Base-by-base conservation (phyloP, 2,329 filamentous ascomycete species). In the Eutypa lata region DNA sequence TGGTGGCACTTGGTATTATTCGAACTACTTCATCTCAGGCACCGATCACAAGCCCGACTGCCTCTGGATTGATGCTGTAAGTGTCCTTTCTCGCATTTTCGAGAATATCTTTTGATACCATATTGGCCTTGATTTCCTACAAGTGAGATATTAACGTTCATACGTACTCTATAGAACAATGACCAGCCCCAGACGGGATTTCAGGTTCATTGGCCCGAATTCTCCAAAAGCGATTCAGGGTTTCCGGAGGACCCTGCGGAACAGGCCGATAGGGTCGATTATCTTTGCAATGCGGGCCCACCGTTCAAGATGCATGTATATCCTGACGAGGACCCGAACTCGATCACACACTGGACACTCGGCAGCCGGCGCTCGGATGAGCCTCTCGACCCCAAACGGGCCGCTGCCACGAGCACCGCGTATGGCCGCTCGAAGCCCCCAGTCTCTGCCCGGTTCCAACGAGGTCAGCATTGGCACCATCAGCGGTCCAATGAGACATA, bases 181-280 rank as follows among this genome's bases (percentile, higher is more conserved):
- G 57, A 64, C 50, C 45, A 57, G 40, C 59, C 60, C n/a, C 57
- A 65, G 35, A 66, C 60, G 2, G 65, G 61, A 3, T 68, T 68
- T 48, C 66, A 69, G 43, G 48, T 67, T 5, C 65, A 67, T 58
- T 69, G 61, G 59, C 64, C 64, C 21, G 61, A 66, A 42, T 68
- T 66, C 51, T 55, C 50, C 2, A 50, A 45, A 22, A 46, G 44
- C 8, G 31, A 51, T 2, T 52, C 52, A 48, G 31, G 44, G 16
- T 18, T 54, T 8, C 55, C 57, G 1, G 21, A 48, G 1, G 52
- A 55, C 45, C 48, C 56, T 6, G 33, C 16, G 16, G 57, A 50
- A 8, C 19, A 57, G n/a, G 31, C 44, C 6, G 48, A 46, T 22
- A 57, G 55, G 37, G 38, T 58, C 18, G 45, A 64, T 45, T 57